Evolutionary conservation across 805 yeast genomes (phyloP).

Genomic region (Wickerhamiella azymoides): DNA sequence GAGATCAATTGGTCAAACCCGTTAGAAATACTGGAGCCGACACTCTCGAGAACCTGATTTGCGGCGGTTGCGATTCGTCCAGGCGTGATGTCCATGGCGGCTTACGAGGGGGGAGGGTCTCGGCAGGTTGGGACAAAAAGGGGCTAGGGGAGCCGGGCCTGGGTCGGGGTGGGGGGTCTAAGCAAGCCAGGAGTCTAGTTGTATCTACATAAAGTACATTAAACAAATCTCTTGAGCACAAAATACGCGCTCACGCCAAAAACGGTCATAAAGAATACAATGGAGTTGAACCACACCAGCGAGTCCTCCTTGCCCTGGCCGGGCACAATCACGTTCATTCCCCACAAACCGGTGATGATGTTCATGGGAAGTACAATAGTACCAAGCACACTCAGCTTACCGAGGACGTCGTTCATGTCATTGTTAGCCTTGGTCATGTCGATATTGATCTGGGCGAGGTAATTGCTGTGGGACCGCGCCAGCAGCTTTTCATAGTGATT

Average conservation of each 20-base stretch:
- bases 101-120: no score
- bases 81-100: neutral
- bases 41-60: neutral
- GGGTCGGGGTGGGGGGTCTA: no score
- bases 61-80: neutral
- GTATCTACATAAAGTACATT: neutral
- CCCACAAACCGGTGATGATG: slow-evolving; percentile 94
- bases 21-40: neutral
- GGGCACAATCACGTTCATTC: slow-evolving; percentile 95
- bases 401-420: slow-evolving; percentile 91
- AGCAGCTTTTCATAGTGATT: slow-evolving; percentile 89
- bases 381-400: slow-evolving; percentile 86
- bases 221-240: slow-evolving; percentile 16
- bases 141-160: no score
- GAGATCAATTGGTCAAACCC: neutral
- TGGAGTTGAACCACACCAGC: slow-evolving; percentile 48
- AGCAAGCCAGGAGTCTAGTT: no score
- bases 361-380: slow-evolving; percentile 91
- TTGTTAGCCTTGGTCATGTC: slow-evolving; percentile 96
- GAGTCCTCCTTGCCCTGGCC: slow-evolving; percentile 57
- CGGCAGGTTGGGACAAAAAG: no score
- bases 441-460: slow-evolving; percentile 89
- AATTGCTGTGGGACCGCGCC: slow-evolving; percentile 91
- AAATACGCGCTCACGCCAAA: slow-evolving; percentile 22
- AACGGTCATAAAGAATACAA: slow-evolving; percentile 19